A percentile compares a stretch with the other conserved stretches of the same genome.
Conservation (phyloP, 768 basidiomycete species). For the Termitomyces sp. region DNA sequence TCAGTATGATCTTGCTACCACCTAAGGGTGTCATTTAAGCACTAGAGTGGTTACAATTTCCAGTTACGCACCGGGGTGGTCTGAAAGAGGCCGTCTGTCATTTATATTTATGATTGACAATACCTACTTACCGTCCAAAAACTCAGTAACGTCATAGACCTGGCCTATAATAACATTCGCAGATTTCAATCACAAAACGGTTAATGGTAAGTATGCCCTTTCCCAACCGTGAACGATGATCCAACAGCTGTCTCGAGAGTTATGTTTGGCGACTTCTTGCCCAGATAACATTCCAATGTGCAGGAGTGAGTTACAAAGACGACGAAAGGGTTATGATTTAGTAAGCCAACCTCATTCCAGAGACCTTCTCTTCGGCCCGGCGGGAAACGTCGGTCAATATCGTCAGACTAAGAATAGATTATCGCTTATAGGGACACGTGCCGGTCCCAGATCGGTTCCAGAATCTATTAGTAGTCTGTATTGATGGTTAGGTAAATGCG, state of each 20-base stretch:
- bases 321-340: background rate
- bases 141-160: conserved; percentile 76
- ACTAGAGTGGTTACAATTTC: background rate
- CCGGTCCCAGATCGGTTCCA: too few relatives aligned
- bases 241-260: conserved; percentile 62
- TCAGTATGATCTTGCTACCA: conserved; percentile 79
- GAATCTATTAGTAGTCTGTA: too few relatives aligned
- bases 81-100: conserved; percentile 22
- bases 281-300: conserved; percentile 29
- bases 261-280: conserved; percentile 49
- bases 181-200: background rate
- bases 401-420: too few relatives aligned
- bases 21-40: conserved; percentile 32
- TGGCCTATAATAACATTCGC: conserved; percentile 36
- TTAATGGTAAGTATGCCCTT: background rate
- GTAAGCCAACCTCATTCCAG: background rate
- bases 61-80: conserved; percentile 53
- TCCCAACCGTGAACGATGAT: conserved; percentile 76
- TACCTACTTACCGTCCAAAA: conserved; percentile 50
- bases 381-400: too few relatives aligned
- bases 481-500: too few relatives aligned
- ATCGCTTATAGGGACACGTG: too few relatives aligned
- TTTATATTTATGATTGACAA: background rate
- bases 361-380: too few relatives aligned
- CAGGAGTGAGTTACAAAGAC: background rate